These are phyloP conservation scores for Pseudozyma flocculosa DNA, from an alignment of 1,284 basidiomycete species.

Conservation along the genomic window DNA sequence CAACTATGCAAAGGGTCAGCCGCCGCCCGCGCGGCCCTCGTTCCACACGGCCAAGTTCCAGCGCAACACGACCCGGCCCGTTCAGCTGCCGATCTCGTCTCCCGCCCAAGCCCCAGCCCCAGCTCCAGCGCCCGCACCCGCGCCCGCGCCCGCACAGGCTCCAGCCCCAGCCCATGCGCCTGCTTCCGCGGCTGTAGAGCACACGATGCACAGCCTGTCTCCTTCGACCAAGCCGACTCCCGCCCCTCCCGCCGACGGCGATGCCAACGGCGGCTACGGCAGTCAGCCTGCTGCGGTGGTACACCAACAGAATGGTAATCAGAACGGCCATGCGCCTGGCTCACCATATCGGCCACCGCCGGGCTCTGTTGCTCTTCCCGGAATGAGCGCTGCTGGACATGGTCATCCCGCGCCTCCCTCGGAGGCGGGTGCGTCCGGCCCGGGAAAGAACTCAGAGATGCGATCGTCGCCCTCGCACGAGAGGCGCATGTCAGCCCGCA, in stretches of 20 bases:
- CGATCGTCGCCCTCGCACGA: background rate
- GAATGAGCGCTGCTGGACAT: no score
- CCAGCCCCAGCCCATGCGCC: conserved; percentile 6
- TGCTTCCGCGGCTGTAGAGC: background rate
- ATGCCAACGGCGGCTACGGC: background rate
- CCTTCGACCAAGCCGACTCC: background rate
- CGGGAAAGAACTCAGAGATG: conserved; percentile 10
- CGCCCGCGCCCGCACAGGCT: conserved; percentile 2
- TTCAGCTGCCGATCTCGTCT: conserved; percentile 27
- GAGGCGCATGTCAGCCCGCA: conserved; percentile 38
- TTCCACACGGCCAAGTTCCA: conserved; percentile 49
- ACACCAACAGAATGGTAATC: background rate
- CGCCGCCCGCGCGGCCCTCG: conserved; percentile 39
- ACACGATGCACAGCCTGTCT: background rate
- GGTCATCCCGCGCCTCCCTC: no score
- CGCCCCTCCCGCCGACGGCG: background rate
- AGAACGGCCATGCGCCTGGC: background rate
- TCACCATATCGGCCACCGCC: conserved; percentile 11
- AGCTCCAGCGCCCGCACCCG: conserved; percentile 5
- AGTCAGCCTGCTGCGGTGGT: background rate
- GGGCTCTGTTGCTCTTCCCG: conserved; percentile 18
- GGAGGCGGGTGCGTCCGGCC: no score
- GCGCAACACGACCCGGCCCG: conserved; percentile 43
- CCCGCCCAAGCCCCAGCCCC: conserved; percentile 18
- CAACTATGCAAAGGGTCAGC: conserved; percentile 54